A percentile compares a stretch with the other conserved stretches of the same genome.
Evolutionary conservation across 163 green algal species (phyloP).

Genomic region (Coccomyxa subellipsoidea): DNA sequence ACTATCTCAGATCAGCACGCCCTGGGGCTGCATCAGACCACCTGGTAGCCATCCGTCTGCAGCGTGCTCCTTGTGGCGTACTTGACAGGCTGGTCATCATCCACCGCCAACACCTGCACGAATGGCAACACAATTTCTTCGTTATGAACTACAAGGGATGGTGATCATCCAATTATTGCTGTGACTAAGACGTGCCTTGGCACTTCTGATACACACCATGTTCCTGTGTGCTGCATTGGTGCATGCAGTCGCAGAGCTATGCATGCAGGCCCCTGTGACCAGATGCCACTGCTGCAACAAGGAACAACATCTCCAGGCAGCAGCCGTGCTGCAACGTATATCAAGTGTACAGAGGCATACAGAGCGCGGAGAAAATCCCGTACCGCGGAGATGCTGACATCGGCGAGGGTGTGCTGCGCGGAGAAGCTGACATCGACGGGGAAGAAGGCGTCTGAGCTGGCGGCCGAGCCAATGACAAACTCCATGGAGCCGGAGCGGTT

Average conservation of each 20-base stretch:
- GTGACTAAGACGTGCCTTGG: too few species aligned
- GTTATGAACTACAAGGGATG: too few species aligned
- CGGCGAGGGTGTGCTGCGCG: constrained; percentile 60
- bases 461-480: constrained; percentile 82
- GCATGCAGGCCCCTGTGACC: too few species aligned
- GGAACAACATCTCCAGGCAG: too few species aligned
- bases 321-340: too few species aligned
- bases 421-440: constrained; percentile 85
- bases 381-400: neutral
- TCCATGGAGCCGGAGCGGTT: constrained; percentile 90
- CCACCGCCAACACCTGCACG: constrained; percentile 3
- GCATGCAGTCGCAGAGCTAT: too few species aligned
- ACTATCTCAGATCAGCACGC: neutral
- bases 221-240: too few species aligned
- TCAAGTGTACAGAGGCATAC: too few species aligned
- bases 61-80: constrained; percentile 36
- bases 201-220: too few species aligned
- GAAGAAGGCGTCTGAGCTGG: constrained; percentile 84
- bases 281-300: too few species aligned
- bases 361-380: neutral
- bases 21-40: constrained; percentile 20
- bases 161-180: too few species aligned
- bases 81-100: constrained; percentile 38
- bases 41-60: constrained; percentile 49
- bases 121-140: too few species aligned